Percentiles rank a stretch among this genome's conserved stretches.
phyloP scores from a whole-genome alignment of 1,139 yeast genomes.

The Pneumocystis canis region DNA sequence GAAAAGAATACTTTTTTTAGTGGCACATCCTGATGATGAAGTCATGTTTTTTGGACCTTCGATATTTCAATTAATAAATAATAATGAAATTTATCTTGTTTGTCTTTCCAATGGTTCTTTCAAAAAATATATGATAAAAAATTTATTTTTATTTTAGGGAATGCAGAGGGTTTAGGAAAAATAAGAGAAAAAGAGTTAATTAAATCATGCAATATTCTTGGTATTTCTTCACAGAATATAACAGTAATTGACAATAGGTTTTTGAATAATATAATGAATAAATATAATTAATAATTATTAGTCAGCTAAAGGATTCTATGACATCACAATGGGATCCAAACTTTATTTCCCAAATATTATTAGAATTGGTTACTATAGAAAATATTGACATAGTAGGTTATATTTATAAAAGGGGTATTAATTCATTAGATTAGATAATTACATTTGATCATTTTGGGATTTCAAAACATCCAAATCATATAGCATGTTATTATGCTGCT shows the following conservation, averaged over 20 bases:
- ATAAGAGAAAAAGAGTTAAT: constrained; percentile 45
- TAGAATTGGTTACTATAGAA: not conserved
- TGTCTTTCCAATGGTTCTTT: constrained; percentile 20
- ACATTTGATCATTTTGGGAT: constrained; percentile 80
- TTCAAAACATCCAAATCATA: constrained; percentile 77
- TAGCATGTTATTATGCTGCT: constrained; percentile 25
- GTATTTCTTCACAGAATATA: constrained; percentile 35
- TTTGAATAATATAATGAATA: constrained; percentile 20
- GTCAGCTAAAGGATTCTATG: constrained; percentile 48
- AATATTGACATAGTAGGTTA: constrained; percentile 3
- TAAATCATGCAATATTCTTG: constrained; percentile 43
- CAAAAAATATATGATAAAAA: constrained; percentile 41
- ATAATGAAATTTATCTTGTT: constrained; percentile 4
- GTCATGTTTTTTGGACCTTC: constrained; percentile 94
- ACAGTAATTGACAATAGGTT: constrained; percentile 33
- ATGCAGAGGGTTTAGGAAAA: constrained; percentile 57
- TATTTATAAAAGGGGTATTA: not conserved
- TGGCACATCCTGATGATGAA: constrained; percentile 98
- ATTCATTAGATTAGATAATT: constrained; percentile 26
- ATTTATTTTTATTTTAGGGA: constrained; percentile 66
- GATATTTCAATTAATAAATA: constrained; percentile 21
- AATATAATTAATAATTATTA: not conserved
- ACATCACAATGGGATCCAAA: constrained; percentile 45
- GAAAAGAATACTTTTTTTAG: constrained; percentile 32
- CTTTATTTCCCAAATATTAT: constrained; percentile 23